Evolutionary conservation across 2,329 filamentous ascomycete genomes (phyloP), one percentile per base, ranked within the genome.

Genomic region (Aspergillus piperis): DNA sequence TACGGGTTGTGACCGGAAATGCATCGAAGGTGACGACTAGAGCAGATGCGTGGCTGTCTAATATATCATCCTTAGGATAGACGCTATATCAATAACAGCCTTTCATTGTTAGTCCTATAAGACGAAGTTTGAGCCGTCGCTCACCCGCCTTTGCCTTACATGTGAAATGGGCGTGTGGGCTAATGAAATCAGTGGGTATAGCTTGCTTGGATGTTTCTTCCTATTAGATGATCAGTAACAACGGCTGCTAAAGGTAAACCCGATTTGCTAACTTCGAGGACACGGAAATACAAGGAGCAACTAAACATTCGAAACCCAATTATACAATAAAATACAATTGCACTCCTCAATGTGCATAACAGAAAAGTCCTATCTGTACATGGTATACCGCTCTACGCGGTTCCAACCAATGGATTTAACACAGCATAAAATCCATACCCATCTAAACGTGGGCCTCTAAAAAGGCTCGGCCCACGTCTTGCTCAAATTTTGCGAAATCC

Each of bases 311-410:
- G 53, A 62, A 65, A 54, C 56, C 57, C 51, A 55, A 51, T 58
- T 68, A 71, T 71, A 72, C 58, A 70, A 70, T 72, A 73, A 69
- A 72, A 67, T 71, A 73, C 70, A 71, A 68, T 19, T 68, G 69
- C 70, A 71, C 70, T 61, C 60, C 61, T 27, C 39, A 41, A 59
- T 49, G 62, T 64, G 63, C 62, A 65, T 61, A 62, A 61, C 58
- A 60, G 63, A 23, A 66, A 68, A 44, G 25, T 55, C 70, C 68
- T 73, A 73, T 72, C 70, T 72, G 71, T 73, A 73, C 71, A 73
- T 64, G 61, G 17, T 27, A 27, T 21, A 32, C 23, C 25, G 41
- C 64, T 67, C 61, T 64, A 64, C 59, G 62, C 61, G 62, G 60
- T 48, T 59, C 56, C 60, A 66, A 64, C 62, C 63, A 66, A 68